Conservation (phyloP, 164 flowering plant species). For the Vitis amurensis region DNA sequence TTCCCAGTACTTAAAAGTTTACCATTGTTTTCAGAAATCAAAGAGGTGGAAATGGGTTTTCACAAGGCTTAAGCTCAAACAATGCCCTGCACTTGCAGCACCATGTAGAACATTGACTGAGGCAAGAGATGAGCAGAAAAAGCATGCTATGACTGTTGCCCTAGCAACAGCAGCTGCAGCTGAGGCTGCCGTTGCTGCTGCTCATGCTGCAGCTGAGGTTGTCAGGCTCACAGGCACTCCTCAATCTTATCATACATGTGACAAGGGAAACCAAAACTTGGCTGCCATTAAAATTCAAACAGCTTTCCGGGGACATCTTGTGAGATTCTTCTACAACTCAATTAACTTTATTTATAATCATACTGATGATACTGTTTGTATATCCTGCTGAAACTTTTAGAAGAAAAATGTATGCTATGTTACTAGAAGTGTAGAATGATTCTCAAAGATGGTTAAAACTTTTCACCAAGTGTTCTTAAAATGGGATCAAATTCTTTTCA, state of each 20-base stretch:
- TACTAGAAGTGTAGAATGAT: no score
- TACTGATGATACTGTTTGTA: no score
- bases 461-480: no score
- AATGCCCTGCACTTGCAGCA: slow-evolving; percentile 35
- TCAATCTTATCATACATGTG: slow-evolving; percentile 6
- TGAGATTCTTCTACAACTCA: slow-evolving; percentile 29
- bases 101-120: slow-evolving; percentile 38
- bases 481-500: no score
- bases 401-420: no score
- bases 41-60: slow-evolving; percentile 45
- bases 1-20: not conserved
- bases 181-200: slow-evolving; percentile 83
- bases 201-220: slow-evolving; percentile 80
- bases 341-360: no score
- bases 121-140: slow-evolving; percentile 68
- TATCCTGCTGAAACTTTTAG: no score
- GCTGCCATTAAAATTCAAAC: slow-evolving; percentile 79
- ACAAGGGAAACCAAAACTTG: slow-evolving; percentile 17
- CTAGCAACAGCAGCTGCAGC: slow-evolving; percentile 82
- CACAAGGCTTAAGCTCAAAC: slow-evolving; percentile 40
- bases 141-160: slow-evolving; percentile 72
- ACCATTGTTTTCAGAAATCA: slow-evolving; percentile 31
- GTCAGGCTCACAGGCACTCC: slow-evolving; percentile 52
- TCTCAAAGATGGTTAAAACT: no score
- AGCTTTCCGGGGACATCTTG: slow-evolving; percentile 69